Percentiles rank a stretch among this genome's conserved stretches.
Conservation (phyloP, 2,329 filamentous ascomycete species). For the Didymella sp. region DNA sequence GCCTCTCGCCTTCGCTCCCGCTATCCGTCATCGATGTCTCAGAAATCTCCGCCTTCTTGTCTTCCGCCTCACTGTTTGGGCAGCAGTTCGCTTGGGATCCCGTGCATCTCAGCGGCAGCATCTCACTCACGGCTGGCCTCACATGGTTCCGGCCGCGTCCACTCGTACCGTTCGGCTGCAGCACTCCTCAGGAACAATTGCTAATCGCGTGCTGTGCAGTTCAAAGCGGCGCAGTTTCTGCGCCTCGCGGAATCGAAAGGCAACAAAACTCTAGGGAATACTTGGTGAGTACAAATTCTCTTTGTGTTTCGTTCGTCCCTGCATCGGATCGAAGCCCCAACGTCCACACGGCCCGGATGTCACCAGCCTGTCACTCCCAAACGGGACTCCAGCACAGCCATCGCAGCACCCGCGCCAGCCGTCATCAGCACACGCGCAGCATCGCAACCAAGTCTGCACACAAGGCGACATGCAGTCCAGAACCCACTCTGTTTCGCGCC, state of each 20-base stretch:
- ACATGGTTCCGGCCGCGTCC: background rate
- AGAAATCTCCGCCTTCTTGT: conserved; percentile 10
- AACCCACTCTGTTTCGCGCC: conserved; percentile 39
- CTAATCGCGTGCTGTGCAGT: conserved; percentile 63
- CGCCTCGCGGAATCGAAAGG: conserved; percentile 88
- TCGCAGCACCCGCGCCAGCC: conserved; percentile 15
- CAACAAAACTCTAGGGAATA: conserved; percentile 89
- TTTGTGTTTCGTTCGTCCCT: conserved; percentile 14
- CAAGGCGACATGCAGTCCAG: conserved; percentile 23
- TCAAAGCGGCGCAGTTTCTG: conserved; percentile 85
- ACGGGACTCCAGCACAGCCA: background rate
- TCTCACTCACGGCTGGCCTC: background rate
- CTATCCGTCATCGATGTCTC: conserved; percentile 10
- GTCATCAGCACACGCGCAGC: conserved; percentile 30
- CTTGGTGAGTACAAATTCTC: conserved; percentile 70
- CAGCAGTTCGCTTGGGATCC: conserved; percentile 37
- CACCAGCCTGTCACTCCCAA: conserved; percentile 14
- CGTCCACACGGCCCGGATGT: conserved; percentile 27
- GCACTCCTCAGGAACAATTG: conserved; percentile 14
- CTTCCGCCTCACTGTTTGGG: conserved; percentile 52
- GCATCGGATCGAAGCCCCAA: conserved; percentile 22
- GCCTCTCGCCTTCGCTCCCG: conserved; percentile 21
- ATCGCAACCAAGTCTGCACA: conserved; percentile 20
- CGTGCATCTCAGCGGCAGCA: background rate
- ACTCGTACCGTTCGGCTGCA: conserved; percentile 34